These are phyloP conservation scores for Cerrena zonata DNA, from an alignment of 1,284 basidiomycete genomes.

Conservation along the genomic window DNA sequence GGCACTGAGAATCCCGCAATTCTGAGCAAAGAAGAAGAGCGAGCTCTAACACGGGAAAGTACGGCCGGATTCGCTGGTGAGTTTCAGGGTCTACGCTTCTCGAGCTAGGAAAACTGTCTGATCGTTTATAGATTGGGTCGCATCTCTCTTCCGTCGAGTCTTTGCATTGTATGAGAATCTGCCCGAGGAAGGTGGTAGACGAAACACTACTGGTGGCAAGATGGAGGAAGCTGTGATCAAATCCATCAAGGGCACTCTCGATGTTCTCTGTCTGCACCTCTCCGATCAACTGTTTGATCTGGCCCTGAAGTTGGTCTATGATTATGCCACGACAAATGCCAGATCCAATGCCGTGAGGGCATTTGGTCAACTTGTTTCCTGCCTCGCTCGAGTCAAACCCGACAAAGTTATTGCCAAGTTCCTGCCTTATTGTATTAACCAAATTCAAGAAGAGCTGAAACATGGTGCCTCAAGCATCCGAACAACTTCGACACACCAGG, in stretches of 20 bases:
- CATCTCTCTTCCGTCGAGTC: slow-evolving; percentile 80
- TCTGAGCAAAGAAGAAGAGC: slow-evolving; percentile 67
- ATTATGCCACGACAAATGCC: slow-evolving; percentile 82
- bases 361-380: slow-evolving; percentile 84
- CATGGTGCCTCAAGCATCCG: slow-evolving; percentile 89
- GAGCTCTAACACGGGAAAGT: slow-evolving; percentile 67
- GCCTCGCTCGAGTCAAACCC: slow-evolving; percentile 78
- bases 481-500: slow-evolving; percentile 80
- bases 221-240: slow-evolving; percentile 80
- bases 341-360: slow-evolving; percentile 87
- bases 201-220: slow-evolving; percentile 79
- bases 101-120: too few species aligned
- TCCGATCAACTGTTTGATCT: slow-evolving; percentile 85
- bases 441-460: slow-evolving; percentile 82
- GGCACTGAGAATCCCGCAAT: slow-evolving; percentile 48
- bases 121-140: slow-evolving; percentile 82
- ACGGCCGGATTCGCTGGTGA: slow-evolving; percentile 76
- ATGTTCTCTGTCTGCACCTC: slow-evolving; percentile 82
- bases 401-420: slow-evolving; percentile 76
- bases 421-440: slow-evolving; percentile 72
- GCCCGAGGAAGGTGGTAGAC: slow-evolving; percentile 85
- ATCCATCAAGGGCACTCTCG: slow-evolving; percentile 77
- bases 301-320: slow-evolving; percentile 78
- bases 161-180: slow-evolving; percentile 87
- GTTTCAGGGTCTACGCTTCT: slow-evolving; percentile 12